Conservation (phyloP, 352 stramenopile species). For the Globisporangium okanoganense region DNA sequence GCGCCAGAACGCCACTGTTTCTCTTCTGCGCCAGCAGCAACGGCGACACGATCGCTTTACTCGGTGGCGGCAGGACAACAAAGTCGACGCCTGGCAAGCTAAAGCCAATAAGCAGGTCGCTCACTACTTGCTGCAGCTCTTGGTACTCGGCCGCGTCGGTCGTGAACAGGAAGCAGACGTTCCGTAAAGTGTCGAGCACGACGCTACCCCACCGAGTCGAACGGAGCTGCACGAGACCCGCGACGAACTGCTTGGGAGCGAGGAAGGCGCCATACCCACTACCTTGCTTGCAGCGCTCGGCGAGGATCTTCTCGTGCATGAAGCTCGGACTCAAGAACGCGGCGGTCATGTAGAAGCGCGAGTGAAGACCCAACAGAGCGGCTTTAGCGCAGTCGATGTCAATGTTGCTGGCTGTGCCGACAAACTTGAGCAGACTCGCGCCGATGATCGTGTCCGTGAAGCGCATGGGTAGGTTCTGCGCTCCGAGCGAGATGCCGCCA, state of each 20-base stretch:
- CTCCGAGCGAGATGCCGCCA: not conserved
- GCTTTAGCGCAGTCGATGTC: constrained; percentile 13
- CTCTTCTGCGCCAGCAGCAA: not conserved
- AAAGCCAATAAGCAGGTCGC: not conserved
- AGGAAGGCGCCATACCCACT: constrained; percentile 12
- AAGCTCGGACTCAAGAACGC: constrained; percentile 10
- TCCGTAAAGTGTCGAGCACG: constrained; percentile 1
- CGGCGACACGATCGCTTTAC: not conserved
- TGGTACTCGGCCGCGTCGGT: not conserved
- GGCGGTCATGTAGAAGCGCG: constrained; percentile 1
- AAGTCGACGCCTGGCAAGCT: not conserved
- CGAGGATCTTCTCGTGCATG: not conserved
- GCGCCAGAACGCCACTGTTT: constrained; percentile 10
- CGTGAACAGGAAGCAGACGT: constrained; percentile 3
- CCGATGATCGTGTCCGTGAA: constrained; percentile 11
- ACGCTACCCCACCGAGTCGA: constrained; percentile 8
- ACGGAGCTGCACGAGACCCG: constrained; percentile 2
- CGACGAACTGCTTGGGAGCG: not conserved
- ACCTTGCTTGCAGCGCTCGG: not conserved
- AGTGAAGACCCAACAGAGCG: not conserved
- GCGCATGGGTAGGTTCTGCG: not conserved
- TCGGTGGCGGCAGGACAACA: not conserved
- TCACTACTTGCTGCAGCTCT: not conserved
- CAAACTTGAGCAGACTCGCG: constrained; percentile 1
- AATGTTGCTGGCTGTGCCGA: not conserved